Conservation (phyloP, 2,329 filamentous ascomycete species). For the Nothopassalora personata region DNA sequence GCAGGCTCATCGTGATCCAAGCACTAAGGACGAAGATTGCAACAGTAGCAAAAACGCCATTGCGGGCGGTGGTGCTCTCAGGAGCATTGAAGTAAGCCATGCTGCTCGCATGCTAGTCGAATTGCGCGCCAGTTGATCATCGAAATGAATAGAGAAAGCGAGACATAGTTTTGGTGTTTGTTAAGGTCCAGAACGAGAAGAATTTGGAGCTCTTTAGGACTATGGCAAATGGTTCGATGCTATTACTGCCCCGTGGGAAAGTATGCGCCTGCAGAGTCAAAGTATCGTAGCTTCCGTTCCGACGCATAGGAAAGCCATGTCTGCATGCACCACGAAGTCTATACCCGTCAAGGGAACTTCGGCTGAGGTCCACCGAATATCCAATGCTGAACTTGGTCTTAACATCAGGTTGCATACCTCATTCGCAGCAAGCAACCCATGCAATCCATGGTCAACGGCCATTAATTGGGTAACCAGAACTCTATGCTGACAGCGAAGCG, state of each 20-base stretch:
- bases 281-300: background rate
- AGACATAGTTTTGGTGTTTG: background rate
- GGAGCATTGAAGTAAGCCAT: constrained; percentile 9
- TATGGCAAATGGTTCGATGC: background rate
- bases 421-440: background rate
- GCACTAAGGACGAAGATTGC: constrained; percentile 8
- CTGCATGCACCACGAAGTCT: background rate
- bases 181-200: background rate
- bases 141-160: background rate
- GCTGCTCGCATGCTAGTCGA: background rate
- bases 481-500: background rate
- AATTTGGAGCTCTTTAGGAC: background rate
- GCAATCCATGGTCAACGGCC: background rate
- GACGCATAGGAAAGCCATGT: background rate
- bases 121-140: background rate
- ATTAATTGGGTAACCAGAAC: background rate
- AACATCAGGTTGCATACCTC: background rate
- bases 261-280: background rate
- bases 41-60: constrained; percentile 5
- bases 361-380: background rate
- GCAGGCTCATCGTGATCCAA: constrained; percentile 36
- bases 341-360: background rate
- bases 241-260: background rate
- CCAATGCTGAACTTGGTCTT: background rate
- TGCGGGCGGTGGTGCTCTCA: background rate